A percentile compares a stretch with the other conserved stretches of the same genome.
These are phyloP conservation scores for Phytophthora tubulina DNA, from an alignment of 352 stramenopile species.

Conservation along the genomic window DNA sequence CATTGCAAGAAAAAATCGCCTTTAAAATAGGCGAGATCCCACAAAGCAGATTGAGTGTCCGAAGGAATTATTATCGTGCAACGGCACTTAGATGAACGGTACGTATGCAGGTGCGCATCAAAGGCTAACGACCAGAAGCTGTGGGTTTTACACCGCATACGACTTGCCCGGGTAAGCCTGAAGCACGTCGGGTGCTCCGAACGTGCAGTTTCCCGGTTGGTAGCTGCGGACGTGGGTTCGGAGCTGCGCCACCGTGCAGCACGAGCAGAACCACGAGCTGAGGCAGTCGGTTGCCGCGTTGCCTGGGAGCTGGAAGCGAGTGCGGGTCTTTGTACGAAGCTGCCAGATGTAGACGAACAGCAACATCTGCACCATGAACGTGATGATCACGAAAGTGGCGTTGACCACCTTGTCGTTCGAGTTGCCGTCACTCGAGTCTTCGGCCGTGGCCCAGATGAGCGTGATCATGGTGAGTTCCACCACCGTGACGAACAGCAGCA, in stretches of 20 bases:
- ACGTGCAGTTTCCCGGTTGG: slow-evolving; percentile 53
- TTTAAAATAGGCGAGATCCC: not conserved
- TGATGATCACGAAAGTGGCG: slow-evolving; percentile 36
- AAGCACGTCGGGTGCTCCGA: slow-evolving; percentile 49
- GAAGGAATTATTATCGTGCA: slow-evolving; percentile 29
- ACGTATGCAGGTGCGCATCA: slow-evolving; percentile 8
- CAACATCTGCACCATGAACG: slow-evolving; percentile 36
- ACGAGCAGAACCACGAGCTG: slow-evolving; percentile 52
- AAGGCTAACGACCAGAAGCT: slow-evolving; percentile 1
- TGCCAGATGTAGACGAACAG: slow-evolving; percentile 49
- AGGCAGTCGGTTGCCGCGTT: slow-evolving; percentile 44
- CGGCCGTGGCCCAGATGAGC: slow-evolving; percentile 32
- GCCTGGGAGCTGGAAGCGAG: slow-evolving; percentile 55
- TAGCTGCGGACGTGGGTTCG: slow-evolving; percentile 56
- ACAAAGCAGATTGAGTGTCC: not conserved
- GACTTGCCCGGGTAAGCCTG: slow-evolving; percentile 45
- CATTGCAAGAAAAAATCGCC: not conserved
- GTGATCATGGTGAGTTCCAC: slow-evolving; percentile 35
- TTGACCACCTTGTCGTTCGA: slow-evolving; percentile 21
- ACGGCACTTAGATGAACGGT: slow-evolving; percentile 24
- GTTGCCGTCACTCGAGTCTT: slow-evolving; percentile 30
- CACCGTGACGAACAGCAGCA: slow-evolving; percentile 38
- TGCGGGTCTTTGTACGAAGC: slow-evolving; percentile 55
- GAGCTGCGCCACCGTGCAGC: slow-evolving; percentile 53
- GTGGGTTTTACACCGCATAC: slow-evolving; percentile 37